These are phyloP conservation scores for Candida hispaniensis DNA, from an alignment of 805 yeast species.

Conservation along the genomic window DNA sequence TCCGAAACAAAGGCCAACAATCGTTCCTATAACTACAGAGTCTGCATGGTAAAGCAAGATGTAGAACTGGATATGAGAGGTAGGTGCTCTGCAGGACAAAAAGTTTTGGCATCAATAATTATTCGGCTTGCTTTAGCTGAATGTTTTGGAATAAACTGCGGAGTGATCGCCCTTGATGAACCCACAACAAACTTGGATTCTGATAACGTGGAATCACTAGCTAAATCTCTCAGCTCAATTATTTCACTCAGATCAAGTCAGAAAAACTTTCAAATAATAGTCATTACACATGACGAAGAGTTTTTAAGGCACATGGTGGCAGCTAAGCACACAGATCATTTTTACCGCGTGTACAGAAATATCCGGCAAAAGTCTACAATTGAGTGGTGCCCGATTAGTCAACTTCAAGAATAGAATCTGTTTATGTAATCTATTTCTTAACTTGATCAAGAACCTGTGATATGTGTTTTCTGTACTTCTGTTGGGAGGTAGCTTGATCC, in stretches of 20 bases:
- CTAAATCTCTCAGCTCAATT: constrained; percentile 63
- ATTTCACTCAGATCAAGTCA: constrained; percentile 67
- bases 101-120: constrained; percentile 83
- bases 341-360: constrained; percentile 70
- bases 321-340: constrained; percentile 72
- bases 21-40: constrained; percentile 80
- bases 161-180: constrained; percentile 92
- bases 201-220: constrained; percentile 81
- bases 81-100: constrained; percentile 95
- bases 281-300: constrained; percentile 93
- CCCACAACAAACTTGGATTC: constrained; percentile 93
- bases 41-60: constrained; percentile 88
- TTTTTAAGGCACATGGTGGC: constrained; percentile 82
- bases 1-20: constrained; percentile 29
- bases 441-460: too few relatives aligned
- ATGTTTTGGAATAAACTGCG: constrained; percentile 90
- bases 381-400: constrained; percentile 33
- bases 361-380: constrained; percentile 73
- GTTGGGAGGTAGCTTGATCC: constrained; percentile 79
- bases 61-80: constrained; percentile 97
- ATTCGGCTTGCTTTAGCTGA: constrained; percentile 89
- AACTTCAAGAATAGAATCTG: constrained; percentile 3
- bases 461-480: constrained; percentile 67
- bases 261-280: constrained; percentile 84
- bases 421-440: constrained; percentile 8